Percentiles rank a stretch among this genome's conserved stretches.
These are phyloP conservation scores for Dactylorhiza incarnata DNA, from an alignment of 106 monocot genomes.

Conservation along the genomic window DNA sequence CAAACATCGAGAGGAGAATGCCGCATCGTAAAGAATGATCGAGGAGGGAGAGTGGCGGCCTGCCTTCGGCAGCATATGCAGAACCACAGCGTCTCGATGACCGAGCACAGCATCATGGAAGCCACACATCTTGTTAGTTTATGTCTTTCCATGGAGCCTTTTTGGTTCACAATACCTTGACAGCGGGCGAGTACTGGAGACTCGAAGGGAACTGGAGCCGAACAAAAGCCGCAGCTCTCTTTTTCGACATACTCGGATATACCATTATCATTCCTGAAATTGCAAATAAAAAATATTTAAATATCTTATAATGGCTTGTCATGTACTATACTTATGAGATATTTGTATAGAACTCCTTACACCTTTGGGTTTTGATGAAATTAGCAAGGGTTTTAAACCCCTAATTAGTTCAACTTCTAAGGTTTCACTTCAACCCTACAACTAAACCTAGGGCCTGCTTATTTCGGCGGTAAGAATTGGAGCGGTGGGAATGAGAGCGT, in stretches of 20 bases:
- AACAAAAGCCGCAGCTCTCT: constrained; percentile 66
- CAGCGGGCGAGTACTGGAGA: constrained; percentile 50
- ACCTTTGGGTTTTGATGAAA: no score
- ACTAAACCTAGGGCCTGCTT: no score
- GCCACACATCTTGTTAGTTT: constrained; percentile 54
- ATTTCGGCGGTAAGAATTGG: no score
- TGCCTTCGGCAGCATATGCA: constrained; percentile 71
- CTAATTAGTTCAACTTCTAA: no score
- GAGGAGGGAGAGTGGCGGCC: constrained; percentile 30
- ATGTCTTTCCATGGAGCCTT: constrained; percentile 28
- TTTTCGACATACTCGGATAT: constrained; percentile 19
- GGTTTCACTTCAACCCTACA: no score
- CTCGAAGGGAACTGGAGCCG: constrained; percentile 53
- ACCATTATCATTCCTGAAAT: constrained; percentile 16
- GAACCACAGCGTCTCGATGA: constrained; percentile 41
- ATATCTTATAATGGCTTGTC: background rate
- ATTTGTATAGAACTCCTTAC: no score
- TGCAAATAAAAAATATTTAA: background rate
- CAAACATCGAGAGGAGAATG: constrained; percentile 19
- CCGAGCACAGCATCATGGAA: constrained; percentile 58
- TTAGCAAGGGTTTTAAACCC: no score
- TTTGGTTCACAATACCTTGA: constrained; percentile 16
- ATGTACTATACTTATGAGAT: background rate
- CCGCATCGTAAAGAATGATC: constrained; percentile 44
- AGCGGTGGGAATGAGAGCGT: no score